Evolutionary conservation across 805 yeast genomes (phyloP).

Genomic region (Saccharomyces paradoxus): DNA sequence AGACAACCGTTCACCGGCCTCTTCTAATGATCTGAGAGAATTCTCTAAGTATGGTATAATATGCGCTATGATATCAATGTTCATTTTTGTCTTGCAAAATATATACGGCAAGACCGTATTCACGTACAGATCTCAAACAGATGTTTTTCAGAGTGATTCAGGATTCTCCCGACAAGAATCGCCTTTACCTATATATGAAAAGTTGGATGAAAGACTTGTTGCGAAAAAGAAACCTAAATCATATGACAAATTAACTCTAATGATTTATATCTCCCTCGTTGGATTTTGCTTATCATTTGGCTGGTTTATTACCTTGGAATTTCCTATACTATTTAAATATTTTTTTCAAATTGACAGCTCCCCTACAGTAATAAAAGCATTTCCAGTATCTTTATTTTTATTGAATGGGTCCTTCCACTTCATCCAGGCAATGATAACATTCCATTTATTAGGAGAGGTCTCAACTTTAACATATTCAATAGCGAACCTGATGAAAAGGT

Average conservation of each 20-base stretch:
- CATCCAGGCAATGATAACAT: constrained; percentile 70
- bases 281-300: constrained; percentile 69
- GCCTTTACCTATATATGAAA: constrained; percentile 14
- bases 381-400: constrained; percentile 44
- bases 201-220: constrained; percentile 1
- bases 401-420: constrained; percentile 73
- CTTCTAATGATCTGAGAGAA: constrained; percentile 2
- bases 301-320: constrained; percentile 62
- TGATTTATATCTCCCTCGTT: constrained; percentile 66
- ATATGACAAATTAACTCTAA: constrained; percentile 74
- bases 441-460: constrained; percentile 69
- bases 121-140: constrained; percentile 34
- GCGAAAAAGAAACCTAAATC: constrained; percentile 24
- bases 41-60: constrained; percentile 44
- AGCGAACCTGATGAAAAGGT: constrained; percentile 81
- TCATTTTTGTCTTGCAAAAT: constrained; percentile 77
- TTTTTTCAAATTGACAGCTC: constrained; percentile 14
- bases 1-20: constrained; percentile 7
- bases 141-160: not conserved
- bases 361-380: constrained; percentile 19
- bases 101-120: constrained; percentile 79
- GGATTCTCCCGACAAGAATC: constrained; percentile 9
- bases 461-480: constrained; percentile 82
- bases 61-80: constrained; percentile 58
- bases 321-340: constrained; percentile 28